Percentiles rank a stretch among this genome's conserved stretches.
Conservation (phyloP, 2,329 filamentous ascomycete genomes). For the Cercospora canescens region DNA sequence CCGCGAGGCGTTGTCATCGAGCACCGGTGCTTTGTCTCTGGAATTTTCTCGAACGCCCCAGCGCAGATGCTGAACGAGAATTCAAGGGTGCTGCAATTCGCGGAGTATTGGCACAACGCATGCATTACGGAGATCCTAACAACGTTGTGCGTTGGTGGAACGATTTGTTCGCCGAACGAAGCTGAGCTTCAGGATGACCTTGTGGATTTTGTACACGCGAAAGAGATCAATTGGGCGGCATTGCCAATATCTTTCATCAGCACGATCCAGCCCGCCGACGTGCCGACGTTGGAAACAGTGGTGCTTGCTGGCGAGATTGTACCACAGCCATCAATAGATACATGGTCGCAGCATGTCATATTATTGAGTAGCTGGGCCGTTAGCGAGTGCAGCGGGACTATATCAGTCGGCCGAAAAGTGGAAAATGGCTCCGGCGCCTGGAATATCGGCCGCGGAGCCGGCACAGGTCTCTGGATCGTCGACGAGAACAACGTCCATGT, state of each 20-base stretch:
- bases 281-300: background rate
- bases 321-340: background rate
- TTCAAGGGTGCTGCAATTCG: background rate
- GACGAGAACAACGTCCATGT: background rate
- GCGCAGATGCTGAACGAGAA: background rate
- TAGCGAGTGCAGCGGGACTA: background rate
- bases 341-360: background rate
- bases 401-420: background rate
- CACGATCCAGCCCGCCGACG: background rate
- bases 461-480: background rate
- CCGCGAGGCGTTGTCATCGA: slow-evolving; percentile 16
- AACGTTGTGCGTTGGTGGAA: background rate
- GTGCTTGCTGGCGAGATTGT: background rate
- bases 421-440: background rate
- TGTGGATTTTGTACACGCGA: background rate
- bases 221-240: background rate
- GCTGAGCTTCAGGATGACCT: background rate
- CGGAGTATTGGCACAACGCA: background rate
- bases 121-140: background rate
- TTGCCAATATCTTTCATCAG: background rate
- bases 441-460: background rate
- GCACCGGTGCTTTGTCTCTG: slow-evolving; percentile 9
- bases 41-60: background rate
- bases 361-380: background rate
- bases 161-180: background rate